Base-by-base conservation (phyloP, 23 red algal genomes). In the Gracilariopsis chorda region DNA sequence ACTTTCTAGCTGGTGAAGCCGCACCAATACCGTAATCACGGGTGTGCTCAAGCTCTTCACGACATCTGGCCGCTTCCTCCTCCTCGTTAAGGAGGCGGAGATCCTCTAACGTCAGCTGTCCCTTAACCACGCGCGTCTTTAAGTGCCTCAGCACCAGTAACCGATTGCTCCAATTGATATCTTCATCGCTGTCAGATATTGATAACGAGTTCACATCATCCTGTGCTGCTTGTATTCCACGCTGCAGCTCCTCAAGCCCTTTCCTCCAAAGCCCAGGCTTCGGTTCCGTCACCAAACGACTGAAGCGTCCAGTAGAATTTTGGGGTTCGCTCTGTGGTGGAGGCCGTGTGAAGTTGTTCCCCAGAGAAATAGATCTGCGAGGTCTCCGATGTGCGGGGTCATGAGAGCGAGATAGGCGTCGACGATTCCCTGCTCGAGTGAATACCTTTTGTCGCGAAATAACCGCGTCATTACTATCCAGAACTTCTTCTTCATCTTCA, bases 151-250 rank as follows among this genome's bases (percentile, higher is more conserved):
- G n/a, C n/a, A n/a, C n/a, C n/a, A n/a, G n/a, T n/a, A n/a, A n/a
- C n/a, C n/a, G n/a, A n/a, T n/a, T n/a, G n/a, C n/a, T n/a, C n/a
- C n/a, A n/a, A n/a, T n/a, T n/a, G n/a, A n/a, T n/a, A n/a, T n/a
- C n/a, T n/a, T n/a, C n/a, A n/a, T n/a, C n/a, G n/a, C n/a, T n/a
- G n/a, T n/a, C 62, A 7, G 35, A 30, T 7, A 17, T 40, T 1
- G 62, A 39, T 16, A 68, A 68, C 62, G 62, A 68, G 32, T 68
- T 36, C 13, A 68, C 62, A 68, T 68, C 62, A 36, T 68, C 62
- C 62, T 39, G 20, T 40, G 17, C n/a, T 2, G 41, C 33, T 19
- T 68, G 4, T 41, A 4, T 36, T 68, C 41, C 34, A 19, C 35
- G n/a, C n/a, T n/a, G n/a, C n/a, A n/a, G 21, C 13, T 68, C 41